A percentile compares a stretch with the other conserved stretches of the same genome.
Conservation (phyloP, 2,329 filamentous ascomycete species). For the Aspergillus uvarum region DNA sequence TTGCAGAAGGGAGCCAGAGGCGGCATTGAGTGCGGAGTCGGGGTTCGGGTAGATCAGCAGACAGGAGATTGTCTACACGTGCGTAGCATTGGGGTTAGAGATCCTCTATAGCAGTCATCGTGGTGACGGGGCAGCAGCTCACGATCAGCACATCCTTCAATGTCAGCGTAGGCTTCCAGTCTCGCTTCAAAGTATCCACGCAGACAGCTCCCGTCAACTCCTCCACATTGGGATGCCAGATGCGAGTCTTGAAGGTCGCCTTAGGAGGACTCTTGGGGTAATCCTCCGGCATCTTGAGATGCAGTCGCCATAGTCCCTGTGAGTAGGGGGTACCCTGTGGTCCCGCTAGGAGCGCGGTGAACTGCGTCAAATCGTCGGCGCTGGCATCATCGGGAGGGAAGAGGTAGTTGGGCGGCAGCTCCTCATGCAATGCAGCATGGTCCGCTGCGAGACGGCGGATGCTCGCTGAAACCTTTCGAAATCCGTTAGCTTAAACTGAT, state of each 20-base stretch:
- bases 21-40: slow-evolving; percentile 62
- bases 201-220: slow-evolving; percentile 62
- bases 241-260: slow-evolving; percentile 59
- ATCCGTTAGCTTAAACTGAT: neutral
- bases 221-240: slow-evolving; percentile 67
- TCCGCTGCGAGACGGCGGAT: slow-evolving; percentile 61
- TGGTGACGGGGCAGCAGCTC: slow-evolving; percentile 19
- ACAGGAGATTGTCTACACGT: slow-evolving; percentile 57
- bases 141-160: slow-evolving; percentile 58
- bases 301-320: slow-evolving; percentile 58
- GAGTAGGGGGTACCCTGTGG: slow-evolving; percentile 61
- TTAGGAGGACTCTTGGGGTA: slow-evolving; percentile 54
- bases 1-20: slow-evolving; percentile 58
- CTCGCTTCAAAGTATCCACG: slow-evolving; percentile 64
- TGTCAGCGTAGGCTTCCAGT: slow-evolving; percentile 60
- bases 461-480: slow-evolving; percentile 30
- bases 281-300: slow-evolving; percentile 59
- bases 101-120: too few species aligned
- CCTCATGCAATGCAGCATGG: slow-evolving; percentile 57
- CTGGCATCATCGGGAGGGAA: slow-evolving; percentile 47
- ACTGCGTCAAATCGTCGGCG: slow-evolving; percentile 56
- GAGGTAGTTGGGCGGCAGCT: slow-evolving; percentile 62
- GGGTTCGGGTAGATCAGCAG: slow-evolving; percentile 64
- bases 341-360: slow-evolving; percentile 59
- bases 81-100: neutral